Base-by-base conservation (phyloP, 495 filamentous ascomycete species). In the Tuber microsphaerosporum region DNA sequence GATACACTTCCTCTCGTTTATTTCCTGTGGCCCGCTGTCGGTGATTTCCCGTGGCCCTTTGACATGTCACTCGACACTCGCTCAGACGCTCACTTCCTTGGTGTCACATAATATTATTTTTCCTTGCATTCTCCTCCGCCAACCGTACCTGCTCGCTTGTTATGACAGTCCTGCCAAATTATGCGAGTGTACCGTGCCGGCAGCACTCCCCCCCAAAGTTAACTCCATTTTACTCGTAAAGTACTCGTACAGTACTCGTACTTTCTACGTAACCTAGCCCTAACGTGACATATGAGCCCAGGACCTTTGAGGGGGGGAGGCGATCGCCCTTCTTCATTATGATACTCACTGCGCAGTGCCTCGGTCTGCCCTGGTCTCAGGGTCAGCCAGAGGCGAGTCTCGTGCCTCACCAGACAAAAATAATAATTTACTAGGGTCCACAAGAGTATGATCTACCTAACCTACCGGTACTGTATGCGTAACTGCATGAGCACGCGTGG, bases 1-100 rank as follows among this genome's bases (percentile, higher is more conserved):
- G n/a, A 65, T 17, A 65, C 56, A 12, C 51, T 31, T 65, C 56
- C 26, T 31, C 31, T 31, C 31, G n/a, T 65, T 31, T 65, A 65
- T 31, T 14, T 65, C 12, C 56, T 17, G 51, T 61, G 51, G n/a
- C n/a, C 51, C 56, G 34, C 34, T 37, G 34, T 37, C 34, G 34
- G 1, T 37, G 34, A 37, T 37, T 37, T 65, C n/a, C 56, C 6
- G 51, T 61, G 51, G n/a, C n/a, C 51, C 56, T 65, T 31, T 65
- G 56, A 65, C 56, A 65, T 65, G 12, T 65, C 56, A 65, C 56
- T 65, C 56, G 56, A 65, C 56, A 65, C 26, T 31, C 56, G n/a
- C 56, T n/a, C n/a, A 31, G 14, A 65, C 56, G 0, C 56, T 65
- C 56, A 65, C 56, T 31, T 31, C 9, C 12, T 10, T 9, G 56